Conservation (phyloP, 257 asterid genomes). For the Rauvolfia tetraphylla region DNA sequence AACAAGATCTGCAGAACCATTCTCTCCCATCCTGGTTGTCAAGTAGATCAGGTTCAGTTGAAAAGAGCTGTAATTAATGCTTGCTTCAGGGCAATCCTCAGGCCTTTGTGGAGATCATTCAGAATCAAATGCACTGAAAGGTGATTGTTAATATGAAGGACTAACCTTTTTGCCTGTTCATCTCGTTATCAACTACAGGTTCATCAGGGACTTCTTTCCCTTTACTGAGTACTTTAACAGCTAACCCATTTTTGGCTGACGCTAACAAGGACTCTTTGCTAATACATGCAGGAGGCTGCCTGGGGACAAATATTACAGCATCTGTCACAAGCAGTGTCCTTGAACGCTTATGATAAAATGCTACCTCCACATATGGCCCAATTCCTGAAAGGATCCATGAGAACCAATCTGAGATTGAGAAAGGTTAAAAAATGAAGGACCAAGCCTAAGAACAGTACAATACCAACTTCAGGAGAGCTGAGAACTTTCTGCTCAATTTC, state of each 20-base stretch:
- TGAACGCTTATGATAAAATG: slow-evolving; percentile 84
- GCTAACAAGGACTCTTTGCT: slow-evolving; percentile 76
- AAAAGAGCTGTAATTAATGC: background rate
- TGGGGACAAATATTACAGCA: slow-evolving; percentile 90
- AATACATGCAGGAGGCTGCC: slow-evolving; percentile 80
- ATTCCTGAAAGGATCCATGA: slow-evolving; percentile 50
- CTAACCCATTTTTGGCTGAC: slow-evolving; percentile 88
- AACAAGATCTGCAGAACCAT: slow-evolving; percentile 98
- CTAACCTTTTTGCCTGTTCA: slow-evolving; percentile 73
- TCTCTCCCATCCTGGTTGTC: slow-evolving; percentile 85
- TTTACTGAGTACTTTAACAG: slow-evolving; percentile 87
- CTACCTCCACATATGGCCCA: slow-evolving; percentile 97
- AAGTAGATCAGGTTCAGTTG: background rate
- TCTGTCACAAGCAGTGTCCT: slow-evolving; percentile 83
- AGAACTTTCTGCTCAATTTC: slow-evolving; percentile 89
- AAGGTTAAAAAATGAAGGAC: background rate
- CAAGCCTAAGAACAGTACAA: background rate
- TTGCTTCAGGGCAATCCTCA: background rate
- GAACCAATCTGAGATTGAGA: background rate
- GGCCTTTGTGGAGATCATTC: too few species aligned
- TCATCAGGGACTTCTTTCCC: slow-evolving; percentile 77
- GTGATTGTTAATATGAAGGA: background rate
- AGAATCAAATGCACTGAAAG: background rate
- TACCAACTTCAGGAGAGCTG: slow-evolving; percentile 97
- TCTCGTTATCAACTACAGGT: slow-evolving; percentile 72